Conservation (phyloP, 176 grass and related monocot genomes). For the Pharus latifolius region DNA sequence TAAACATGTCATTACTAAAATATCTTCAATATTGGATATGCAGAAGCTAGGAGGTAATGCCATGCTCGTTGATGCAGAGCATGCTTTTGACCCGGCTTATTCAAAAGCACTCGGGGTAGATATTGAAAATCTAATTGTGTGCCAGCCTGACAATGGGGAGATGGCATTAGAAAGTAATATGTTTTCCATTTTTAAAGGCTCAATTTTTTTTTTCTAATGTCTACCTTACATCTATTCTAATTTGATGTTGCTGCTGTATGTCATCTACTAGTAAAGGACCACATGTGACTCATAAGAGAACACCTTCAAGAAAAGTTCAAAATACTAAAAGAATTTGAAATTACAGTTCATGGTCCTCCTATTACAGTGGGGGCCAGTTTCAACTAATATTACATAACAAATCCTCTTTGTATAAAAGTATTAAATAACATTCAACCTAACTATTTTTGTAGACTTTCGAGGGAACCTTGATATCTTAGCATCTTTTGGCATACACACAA, state of each 20-base stretch:
- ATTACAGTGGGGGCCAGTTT: neutral
- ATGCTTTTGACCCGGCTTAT: conserved; percentile 98
- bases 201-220: neutral
- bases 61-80: conserved; percentile 98
- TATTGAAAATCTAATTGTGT: conserved; percentile 98
- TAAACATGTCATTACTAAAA: neutral
- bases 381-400: neutral
- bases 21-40: conserved; percentile 1
- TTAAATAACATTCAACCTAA: neutral
- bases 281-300: neutral
- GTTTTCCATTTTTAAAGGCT: conserved; percentile 1
- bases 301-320: neutral
- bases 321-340: neutral
- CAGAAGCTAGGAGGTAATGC: conserved; percentile 97
- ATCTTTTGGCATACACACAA: neutral
- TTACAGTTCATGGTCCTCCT: neutral
- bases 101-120: conserved; percentile 87
- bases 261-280: neutral
- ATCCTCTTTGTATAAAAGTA: neutral
- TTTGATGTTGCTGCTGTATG: neutral
- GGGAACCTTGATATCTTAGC: neutral
- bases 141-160: conserved; percentile 95
- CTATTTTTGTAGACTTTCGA: neutral
- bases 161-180: conserved; percentile 96
- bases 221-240: neutral